Conservation (phyloP, 2,329 filamentous ascomycete species). For the Fusarium transvaalense region DNA sequence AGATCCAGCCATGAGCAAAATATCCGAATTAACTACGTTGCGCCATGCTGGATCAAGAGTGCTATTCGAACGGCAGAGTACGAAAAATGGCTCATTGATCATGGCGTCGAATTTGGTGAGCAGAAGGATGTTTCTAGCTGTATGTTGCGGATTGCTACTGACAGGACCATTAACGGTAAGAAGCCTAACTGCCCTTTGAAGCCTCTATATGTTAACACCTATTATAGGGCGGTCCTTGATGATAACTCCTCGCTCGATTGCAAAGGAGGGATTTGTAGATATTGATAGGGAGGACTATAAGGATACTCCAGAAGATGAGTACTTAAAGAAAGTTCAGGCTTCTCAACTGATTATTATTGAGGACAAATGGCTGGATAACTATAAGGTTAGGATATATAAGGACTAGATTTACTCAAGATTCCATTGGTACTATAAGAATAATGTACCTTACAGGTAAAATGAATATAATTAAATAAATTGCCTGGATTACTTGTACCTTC, state of each 20-base stretch:
- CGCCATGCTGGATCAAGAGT: conserved; percentile 58
- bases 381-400: conserved; percentile 36
- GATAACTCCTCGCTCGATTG: conserved; percentile 40
- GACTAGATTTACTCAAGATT: too few species aligned
- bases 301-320: conserved; percentile 29
- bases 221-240: conserved; percentile 33
- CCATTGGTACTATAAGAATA: too few species aligned
- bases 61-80: conserved; percentile 56
- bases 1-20: conserved; percentile 52
- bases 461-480: too few species aligned
- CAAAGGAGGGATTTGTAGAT: conserved; percentile 37
- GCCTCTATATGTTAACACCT: too few species aligned
- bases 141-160: conserved; percentile 53
- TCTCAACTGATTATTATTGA: conserved; percentile 39
- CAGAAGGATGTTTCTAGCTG: conserved; percentile 51
- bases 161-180: conserved; percentile 49
- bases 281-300: conserved; percentile 42
- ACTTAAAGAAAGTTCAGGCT: conserved; percentile 30
- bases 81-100: conserved; percentile 55
- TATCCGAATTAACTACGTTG: conserved; percentile 62
- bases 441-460: too few species aligned
- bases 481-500: too few species aligned
- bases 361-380: conserved; percentile 39
- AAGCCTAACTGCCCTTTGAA: too few species aligned
- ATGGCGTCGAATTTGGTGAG: conserved; percentile 57